Conservation (phyloP, 1,139 yeast genomes). For the Sugiyamaella xylanicola region DNA sequence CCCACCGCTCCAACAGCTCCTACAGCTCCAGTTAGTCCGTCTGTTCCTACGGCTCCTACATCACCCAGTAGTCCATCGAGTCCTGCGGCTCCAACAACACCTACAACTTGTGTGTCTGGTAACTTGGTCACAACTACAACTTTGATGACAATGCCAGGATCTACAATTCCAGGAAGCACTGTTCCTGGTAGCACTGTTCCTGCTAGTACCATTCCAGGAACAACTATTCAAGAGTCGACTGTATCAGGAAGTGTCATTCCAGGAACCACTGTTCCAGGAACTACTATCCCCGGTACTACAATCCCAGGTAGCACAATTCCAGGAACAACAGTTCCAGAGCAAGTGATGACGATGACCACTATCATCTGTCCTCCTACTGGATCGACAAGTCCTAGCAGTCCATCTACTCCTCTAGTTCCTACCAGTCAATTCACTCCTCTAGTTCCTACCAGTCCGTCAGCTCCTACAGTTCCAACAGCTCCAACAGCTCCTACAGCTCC, state of each 20-base stretch:
- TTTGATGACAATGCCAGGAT: constrained; percentile 25
- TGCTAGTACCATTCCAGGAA: constrained; percentile 23
- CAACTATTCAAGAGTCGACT: too few relatives aligned
- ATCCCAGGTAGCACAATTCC: constrained; percentile 18
- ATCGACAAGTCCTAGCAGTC: too few relatives aligned
- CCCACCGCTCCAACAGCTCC: too few relatives aligned
- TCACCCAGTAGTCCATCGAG: neutral
- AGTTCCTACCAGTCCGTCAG: neutral
- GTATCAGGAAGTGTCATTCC: too few relatives aligned
- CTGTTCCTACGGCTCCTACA: neutral
- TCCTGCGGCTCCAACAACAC: constrained; percentile 15
- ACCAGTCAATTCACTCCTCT: too few relatives aligned
- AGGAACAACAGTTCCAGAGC: constrained; percentile 23
- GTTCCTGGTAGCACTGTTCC: constrained; percentile 9
- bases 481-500: neutral
- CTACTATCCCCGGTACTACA: too few relatives aligned
- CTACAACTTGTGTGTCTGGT: constrained; percentile 2
- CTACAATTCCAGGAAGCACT: constrained; percentile 27
- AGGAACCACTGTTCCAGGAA: too few relatives aligned
- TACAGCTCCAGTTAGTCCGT: neutral
- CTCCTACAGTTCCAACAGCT: too few relatives aligned
- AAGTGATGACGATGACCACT: constrained; percentile 17
- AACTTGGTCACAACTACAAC: constrained; percentile 2
- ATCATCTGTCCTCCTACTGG: constrained; percentile 1
- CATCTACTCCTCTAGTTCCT: constrained; percentile 1